Evolutionary conservation across 805 yeast species (phyloP).

Genomic region (Lachancea sp.): DNA sequence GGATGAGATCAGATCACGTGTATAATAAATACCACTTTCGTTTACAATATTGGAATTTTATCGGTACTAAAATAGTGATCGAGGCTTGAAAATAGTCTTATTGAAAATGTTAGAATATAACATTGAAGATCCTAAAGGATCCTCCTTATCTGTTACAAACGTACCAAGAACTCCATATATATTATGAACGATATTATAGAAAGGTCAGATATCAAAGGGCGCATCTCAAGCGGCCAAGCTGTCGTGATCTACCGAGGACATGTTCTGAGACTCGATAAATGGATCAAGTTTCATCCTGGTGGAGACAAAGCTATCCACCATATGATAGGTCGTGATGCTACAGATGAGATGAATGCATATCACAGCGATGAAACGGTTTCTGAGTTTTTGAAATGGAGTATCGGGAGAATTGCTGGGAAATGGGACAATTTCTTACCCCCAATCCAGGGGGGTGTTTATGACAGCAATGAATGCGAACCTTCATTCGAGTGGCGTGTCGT

Average conservation of each 20-base stretch:
- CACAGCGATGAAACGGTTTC: constrained; percentile 55
- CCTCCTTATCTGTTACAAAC: not conserved
- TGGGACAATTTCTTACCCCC: constrained; percentile 85
- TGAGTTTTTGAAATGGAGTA: constrained; percentile 48
- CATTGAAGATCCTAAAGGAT: no score
- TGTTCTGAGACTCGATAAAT: constrained; percentile 59
- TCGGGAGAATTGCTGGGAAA: constrained; percentile 55
- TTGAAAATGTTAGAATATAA: no score
- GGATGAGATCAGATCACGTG: no score
- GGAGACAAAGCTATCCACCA: constrained; percentile 81
- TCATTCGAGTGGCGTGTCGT: constrained; percentile 8
- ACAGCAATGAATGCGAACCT: constrained; percentile 23
- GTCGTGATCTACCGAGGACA: constrained; percentile 57
- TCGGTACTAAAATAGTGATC: no score
- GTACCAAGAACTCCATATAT: not conserved
- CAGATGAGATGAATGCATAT: constrained; percentile 84
- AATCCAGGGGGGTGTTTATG: constrained; percentile 67
- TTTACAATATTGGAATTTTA: no score
- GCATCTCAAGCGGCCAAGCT: constrained; percentile 61
- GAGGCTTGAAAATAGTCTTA: no score
- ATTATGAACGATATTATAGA: constrained; percentile 26
- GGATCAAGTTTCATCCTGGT: constrained; percentile 80
- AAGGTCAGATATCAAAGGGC: constrained; percentile 45
- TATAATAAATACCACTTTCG: no score
- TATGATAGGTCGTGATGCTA: constrained; percentile 83